A percentile compares a stretch with the other conserved stretches of the same genome.
phyloP scores from a whole-genome alignment of 768 basidiomycete genomes.

The Terana coerulea region DNA sequence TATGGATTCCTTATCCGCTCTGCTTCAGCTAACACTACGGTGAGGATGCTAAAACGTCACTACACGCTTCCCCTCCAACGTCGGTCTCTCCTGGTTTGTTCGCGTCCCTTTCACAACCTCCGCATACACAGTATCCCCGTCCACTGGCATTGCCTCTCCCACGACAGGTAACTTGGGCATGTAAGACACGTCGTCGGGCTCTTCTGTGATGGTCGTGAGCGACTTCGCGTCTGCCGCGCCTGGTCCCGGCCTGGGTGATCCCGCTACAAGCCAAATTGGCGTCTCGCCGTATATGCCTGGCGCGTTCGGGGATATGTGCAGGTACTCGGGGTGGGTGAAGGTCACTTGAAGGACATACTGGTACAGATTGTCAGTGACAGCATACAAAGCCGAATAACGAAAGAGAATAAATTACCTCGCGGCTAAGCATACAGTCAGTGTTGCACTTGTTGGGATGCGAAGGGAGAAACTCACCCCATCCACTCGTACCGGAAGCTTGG shows the following conservation, averaged over 20 bases:
- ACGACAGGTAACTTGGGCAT: background rate
- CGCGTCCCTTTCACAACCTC: background rate
- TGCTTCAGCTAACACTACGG: background rate
- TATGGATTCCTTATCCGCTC: background rate
- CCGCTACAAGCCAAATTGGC: constrained; percentile 6
- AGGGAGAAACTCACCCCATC: constrained; percentile 11
- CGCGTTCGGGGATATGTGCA: constrained; percentile 8
- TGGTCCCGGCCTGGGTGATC: background rate
- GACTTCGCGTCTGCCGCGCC: background rate
- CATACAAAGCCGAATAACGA: background rate
- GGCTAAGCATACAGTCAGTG: background rate
- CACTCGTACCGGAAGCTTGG: constrained; percentile 11
- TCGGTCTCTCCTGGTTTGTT: background rate
- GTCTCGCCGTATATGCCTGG: constrained; percentile 10
- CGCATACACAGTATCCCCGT: background rate
- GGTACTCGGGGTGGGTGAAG: constrained; percentile 9
- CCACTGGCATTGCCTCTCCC: background rate
- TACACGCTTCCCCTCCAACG: background rate
- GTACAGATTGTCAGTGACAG: background rate
- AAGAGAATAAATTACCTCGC: background rate
- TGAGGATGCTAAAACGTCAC: background rate
- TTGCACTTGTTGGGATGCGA: background rate
- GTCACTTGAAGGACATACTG: constrained; percentile 9
- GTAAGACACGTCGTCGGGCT: background rate
- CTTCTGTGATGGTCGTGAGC: background rate